Conservation (phyloP, 2,329 filamentous ascomycete genomes). For the Calonectria hawksworthii region DNA sequence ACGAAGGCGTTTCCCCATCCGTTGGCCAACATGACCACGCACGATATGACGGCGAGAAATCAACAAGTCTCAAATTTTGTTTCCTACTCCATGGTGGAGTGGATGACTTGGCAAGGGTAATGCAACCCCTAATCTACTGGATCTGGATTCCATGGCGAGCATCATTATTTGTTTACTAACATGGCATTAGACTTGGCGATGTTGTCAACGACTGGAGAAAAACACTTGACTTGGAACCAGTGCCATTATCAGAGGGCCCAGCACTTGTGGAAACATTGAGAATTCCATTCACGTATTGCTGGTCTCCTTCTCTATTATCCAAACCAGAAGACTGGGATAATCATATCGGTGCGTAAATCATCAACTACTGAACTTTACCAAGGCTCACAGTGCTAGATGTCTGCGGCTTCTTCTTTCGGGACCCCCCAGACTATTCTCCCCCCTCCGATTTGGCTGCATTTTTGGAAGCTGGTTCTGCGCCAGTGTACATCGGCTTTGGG, state of each 20-base stretch:
- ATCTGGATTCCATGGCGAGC: background rate
- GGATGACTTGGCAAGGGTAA: conserved; percentile 81
- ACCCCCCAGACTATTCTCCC: conserved; percentile 67
- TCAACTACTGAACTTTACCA: background rate
- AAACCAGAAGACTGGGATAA: conserved; percentile 76
- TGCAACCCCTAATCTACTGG: background rate
- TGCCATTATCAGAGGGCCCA: conserved; percentile 72
- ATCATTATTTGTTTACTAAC: background rate
- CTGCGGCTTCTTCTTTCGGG: conserved; percentile 76
- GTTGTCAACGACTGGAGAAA: conserved; percentile 33
- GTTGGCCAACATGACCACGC: conserved; percentile 73
- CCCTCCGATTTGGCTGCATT: conserved; percentile 67
- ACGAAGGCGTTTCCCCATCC: conserved; percentile 82
- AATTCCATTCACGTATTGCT: conserved; percentile 84
- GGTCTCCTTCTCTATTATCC: conserved; percentile 76
- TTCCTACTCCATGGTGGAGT: conserved; percentile 79
- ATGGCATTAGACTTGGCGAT: conserved; percentile 27
- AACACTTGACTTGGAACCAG: conserved; percentile 20
- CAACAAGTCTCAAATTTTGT: conserved; percentile 76
- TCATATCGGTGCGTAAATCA: conserved; percentile 64
- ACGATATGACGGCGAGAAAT: conserved; percentile 59
- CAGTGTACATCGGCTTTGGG: conserved; percentile 81
- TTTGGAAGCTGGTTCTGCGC: conserved; percentile 67
- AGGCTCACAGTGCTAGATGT: conserved; percentile 50
- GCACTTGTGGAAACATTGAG: conserved; percentile 75